Evolutionary conservation across 495 filamentous ascomycete genomes (phyloP), one percentile per base, ranked within the genome.

Genomic region (Aspergillus nidulans): DNA sequence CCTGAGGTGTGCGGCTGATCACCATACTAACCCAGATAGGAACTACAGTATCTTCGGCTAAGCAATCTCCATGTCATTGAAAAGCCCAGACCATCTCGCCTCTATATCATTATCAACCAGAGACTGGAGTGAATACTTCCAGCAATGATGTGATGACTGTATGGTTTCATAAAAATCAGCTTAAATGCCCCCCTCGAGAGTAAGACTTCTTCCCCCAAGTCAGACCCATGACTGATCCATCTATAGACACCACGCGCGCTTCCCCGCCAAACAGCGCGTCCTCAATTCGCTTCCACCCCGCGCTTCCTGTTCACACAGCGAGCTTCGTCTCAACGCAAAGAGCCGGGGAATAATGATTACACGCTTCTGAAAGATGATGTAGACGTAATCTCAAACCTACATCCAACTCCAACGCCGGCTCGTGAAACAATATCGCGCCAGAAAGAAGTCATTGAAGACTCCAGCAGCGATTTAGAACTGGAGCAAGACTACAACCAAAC

Each of bases 211-310:
- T 16, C 7, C 10, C n/a, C 8, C 4, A 6, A 23, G 26, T 18
- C 6, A 1, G 13, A 30, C 8, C 20, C 12, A 19, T 46, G 38
- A 10, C 21, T 47, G 26, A 26, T 16, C 34, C 16, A 30, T 38
- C n/a, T 16, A 32, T 43, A 64, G 62, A 64, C 72, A 25, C 72
- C 70, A 56, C 69, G 69, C 13, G 61, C 65, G 40, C 63, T 65
- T 28, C 55, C 70, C 48, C 66, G 64, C 42, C 57, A 60, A 54
- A 67, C 40, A 39, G 57, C 60, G 21, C 65, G 68, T 19, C 60
- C 71, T 5, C 72, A 75, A 36, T 77, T 77, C 52, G 72, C 74
- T 0, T 68, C 69, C 2, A 72, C 72, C 1, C 74, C 72, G 16
- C 71, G 72, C 9, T 77, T 77, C 26, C 48, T 74, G 3, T 53